A percentile compares a stretch with the other conserved stretches of the same genome.
Conservation (phyloP, 352 stramenopile species). For the Globisporangium paddicum region DNA sequence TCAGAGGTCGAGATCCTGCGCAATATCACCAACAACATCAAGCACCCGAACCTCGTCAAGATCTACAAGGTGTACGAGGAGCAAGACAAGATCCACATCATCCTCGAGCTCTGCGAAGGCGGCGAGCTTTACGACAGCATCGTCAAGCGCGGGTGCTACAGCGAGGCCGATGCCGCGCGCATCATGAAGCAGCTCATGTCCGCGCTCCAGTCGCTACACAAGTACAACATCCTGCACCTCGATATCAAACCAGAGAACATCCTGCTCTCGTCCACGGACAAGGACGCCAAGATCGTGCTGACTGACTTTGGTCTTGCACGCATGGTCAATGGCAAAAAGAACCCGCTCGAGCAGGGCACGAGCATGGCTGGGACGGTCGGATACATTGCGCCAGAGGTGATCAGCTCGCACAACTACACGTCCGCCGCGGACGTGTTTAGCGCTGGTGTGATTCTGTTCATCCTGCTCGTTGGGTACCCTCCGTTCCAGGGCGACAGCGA, state of each 20-base stretch:
- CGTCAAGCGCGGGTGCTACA: slow-evolving; percentile 58
- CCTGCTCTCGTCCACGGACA: slow-evolving; percentile 45
- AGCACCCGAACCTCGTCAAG: slow-evolving; percentile 68
- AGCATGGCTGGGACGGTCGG: slow-evolving; percentile 75
- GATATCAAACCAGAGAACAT: slow-evolving; percentile 85
- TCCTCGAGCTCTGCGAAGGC: slow-evolving; percentile 64
- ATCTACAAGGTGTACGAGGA: slow-evolving; percentile 85
- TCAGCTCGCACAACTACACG: slow-evolving; percentile 61
- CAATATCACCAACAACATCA: slow-evolving; percentile 79
- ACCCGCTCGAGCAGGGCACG: slow-evolving; percentile 50
- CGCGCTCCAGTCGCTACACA: slow-evolving; percentile 57
- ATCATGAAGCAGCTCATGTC: slow-evolving; percentile 68
- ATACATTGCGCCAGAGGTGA: slow-evolving; percentile 77
- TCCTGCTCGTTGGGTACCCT: slow-evolving; percentile 71
- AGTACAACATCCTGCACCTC: slow-evolving; percentile 75
- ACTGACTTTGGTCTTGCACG: slow-evolving; percentile 74
- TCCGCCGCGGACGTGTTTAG: slow-evolving; percentile 73
- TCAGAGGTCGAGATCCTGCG: slow-evolving; percentile 76
- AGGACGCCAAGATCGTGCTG: slow-evolving; percentile 61
- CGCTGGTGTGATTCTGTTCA: slow-evolving; percentile 78
- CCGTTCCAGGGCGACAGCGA: slow-evolving; percentile 72
- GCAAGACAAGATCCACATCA: slow-evolving; percentile 76
- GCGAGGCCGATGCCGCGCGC: slow-evolving; percentile 51
- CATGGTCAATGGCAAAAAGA: slow-evolving; percentile 70
- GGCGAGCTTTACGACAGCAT: slow-evolving; percentile 78